Base-by-base conservation (phyloP, 108 stramenopile genomes). In the Mediolabrus comicus region DNA sequence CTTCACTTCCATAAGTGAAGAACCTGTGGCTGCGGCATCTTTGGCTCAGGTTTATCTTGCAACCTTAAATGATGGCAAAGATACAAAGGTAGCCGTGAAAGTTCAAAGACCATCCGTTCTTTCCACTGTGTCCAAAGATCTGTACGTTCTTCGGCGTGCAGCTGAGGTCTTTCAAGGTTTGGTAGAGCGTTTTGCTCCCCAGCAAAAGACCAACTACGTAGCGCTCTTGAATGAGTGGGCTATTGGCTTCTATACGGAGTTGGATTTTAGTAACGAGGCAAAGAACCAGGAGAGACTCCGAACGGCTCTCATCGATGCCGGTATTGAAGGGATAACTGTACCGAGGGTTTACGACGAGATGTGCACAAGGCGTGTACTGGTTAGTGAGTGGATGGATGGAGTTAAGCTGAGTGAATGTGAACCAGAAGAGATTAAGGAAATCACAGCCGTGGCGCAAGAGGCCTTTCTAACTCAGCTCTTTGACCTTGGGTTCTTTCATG, bases 351-450 rank as follows among this genome's bases (percentile, higher is more conserved):
- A 87, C 58, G 62, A 88, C 13, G 83, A 92, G 0, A 49, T 92
- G 34, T 92, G 92, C 64, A 92, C 93, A 2, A 61, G 92, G 34
- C 80, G 91, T 8, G 70, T 96, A 17, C 53, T 94, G 17, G 91
- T 92, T 9, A 86, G 87, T 59, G 90, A 96, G 80, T 96, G 92
- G 92, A 87, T 96, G 65, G 89, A 96, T 35, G 95, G 95, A 29
- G 69, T 67, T 30, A 92, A 96, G 65, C 71, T 96, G 22, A 84
- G 86, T 26, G 68, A 83, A 24, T 89, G 82, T 51, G 17, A 66
- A 4, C 46, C 68, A 4, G 80, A 88, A 26, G 85, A 87, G 54
- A 92, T 96, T 60, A 65, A 52, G 1, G 52, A 83, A 36, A 77
- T 94, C 0, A 93, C 90, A 10, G 83, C 91, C 28, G 35, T 86